phyloP scores from a whole-genome alignment of 768 basidiomycete genomes.

The Leccinum uliginosum region DNA sequence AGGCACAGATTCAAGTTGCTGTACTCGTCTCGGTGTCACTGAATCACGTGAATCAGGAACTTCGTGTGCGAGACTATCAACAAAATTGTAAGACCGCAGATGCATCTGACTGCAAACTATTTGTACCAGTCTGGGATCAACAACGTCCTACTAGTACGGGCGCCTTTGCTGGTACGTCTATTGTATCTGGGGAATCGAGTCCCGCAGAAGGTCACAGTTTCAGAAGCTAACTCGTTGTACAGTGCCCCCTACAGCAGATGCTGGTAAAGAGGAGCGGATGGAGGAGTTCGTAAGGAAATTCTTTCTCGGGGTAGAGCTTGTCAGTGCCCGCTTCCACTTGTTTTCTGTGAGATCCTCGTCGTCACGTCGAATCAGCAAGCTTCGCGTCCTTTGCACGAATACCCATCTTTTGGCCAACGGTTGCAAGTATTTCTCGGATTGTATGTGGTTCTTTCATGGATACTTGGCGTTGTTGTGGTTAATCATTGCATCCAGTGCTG shows the following conservation, averaged over 20 bases:
- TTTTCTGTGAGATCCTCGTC: constrained; percentile 15
- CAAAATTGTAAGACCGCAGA: too few species aligned
- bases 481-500: constrained; percentile 6
- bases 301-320: constrained; percentile 26
- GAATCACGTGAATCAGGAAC: too few species aligned
- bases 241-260: neutral
- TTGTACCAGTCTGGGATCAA: too few species aligned
- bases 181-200: neutral
- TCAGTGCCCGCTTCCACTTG: constrained; percentile 30
- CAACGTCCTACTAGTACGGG: too few species aligned
- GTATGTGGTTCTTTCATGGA: constrained; percentile 9
- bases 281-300: constrained; percentile 22
- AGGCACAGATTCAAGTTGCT: too few species aligned
- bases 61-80: too few species aligned
- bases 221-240: neutral
- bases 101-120: too few species aligned
- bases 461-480: neutral
- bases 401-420: constrained; percentile 22
- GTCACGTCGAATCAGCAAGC: constrained; percentile 9
- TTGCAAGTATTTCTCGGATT: constrained; percentile 24
- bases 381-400: constrained; percentile 27
- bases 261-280: constrained; percentile 9
- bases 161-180: too few species aligned
- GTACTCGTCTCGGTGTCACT: too few species aligned
- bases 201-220: too few species aligned